Percentiles rank a stretch among this genome's conserved stretches.
These are phyloP conservation scores for Huntiella omanensis DNA, from an alignment of 2,329 filamentous ascomycete species.

Conservation along the genomic window DNA sequence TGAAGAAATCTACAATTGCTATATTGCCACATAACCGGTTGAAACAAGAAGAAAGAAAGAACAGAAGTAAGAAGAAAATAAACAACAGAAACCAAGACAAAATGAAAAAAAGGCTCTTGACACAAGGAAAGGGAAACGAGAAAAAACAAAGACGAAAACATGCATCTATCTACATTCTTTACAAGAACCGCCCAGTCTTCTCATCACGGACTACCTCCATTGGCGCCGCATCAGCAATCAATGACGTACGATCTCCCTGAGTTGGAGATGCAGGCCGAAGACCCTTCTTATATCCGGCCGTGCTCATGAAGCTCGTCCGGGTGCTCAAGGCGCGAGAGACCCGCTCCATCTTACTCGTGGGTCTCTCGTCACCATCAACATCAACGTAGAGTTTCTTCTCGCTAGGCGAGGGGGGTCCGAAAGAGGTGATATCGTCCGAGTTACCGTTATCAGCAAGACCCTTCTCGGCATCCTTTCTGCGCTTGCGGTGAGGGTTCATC, in stretches of 20 bases:
- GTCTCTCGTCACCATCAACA: slow-evolving; percentile 14
- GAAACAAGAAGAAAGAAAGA: background rate
- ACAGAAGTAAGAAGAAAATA: background rate
- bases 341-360: no score
- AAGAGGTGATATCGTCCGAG: slow-evolving; percentile 55
- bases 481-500: slow-evolving; percentile 77
- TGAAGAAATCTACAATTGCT: background rate
- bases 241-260: slow-evolving; percentile 16
- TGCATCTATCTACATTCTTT: background rate
- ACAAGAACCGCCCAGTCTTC: slow-evolving; percentile 1
- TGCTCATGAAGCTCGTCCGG: slow-evolving; percentile 1
- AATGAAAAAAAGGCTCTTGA: background rate
- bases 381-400: slow-evolving; percentile 6
- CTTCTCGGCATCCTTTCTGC: slow-evolving; percentile 78
- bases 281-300: slow-evolving; percentile 8
- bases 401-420: slow-evolving; percentile 73
- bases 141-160: background rate
- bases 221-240: slow-evolving; percentile 21
- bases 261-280: slow-evolving; percentile 14
- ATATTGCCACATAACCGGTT: background rate
- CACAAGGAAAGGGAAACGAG: background rate
- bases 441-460: slow-evolving; percentile 9
- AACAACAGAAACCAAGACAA: slow-evolving; percentile 1
- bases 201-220: slow-evolving; percentile 12
- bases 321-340: slow-evolving; percentile 1